phyloP scores from a whole-genome alignment of 352 stramenopile species.

The Phytophthora litchii region DNA sequence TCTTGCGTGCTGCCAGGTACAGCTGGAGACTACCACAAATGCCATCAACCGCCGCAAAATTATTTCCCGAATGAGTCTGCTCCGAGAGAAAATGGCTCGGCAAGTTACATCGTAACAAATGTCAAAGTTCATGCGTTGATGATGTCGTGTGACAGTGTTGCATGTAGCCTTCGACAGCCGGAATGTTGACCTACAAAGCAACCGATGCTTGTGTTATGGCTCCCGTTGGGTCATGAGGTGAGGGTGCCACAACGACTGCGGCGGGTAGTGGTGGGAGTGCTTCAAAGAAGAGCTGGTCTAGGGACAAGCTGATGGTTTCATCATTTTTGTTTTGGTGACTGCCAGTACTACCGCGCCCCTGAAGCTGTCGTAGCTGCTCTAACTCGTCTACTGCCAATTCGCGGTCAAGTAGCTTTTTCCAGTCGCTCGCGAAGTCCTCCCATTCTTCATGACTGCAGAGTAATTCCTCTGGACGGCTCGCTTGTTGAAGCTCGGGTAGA shows the following conservation, averaged over 20 bases:
- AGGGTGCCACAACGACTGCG: conserved; percentile 31
- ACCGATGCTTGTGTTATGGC: conserved; percentile 31
- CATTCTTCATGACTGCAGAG: conserved; percentile 62
- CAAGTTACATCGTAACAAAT: conserved; percentile 13
- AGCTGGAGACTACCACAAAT: conserved; percentile 71
- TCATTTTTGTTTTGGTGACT: conserved; percentile 23
- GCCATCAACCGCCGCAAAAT: conserved; percentile 83
- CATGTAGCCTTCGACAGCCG: not conserved
- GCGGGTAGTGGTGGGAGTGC: conserved; percentile 36
- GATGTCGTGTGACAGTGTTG: not conserved
- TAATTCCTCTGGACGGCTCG: conserved; percentile 43
- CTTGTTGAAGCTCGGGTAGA: conserved; percentile 30
- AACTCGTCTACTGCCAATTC: conserved; percentile 68
- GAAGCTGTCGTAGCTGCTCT: conserved; percentile 42
- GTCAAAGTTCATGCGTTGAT: not conserved
- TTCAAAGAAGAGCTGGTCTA: conserved; percentile 42
- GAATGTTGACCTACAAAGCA: conserved; percentile 16
- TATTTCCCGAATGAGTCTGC: conserved; percentile 73
- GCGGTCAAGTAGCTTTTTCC: conserved; percentile 53
- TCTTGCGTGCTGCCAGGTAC: conserved; percentile 68
- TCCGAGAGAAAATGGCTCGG: conserved; percentile 50
- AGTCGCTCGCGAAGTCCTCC: conserved; percentile 63
- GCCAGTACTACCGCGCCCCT: conserved; percentile 6
- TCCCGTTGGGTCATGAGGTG: conserved; percentile 31
- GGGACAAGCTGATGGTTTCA: conserved; percentile 11